These are phyloP conservation scores for Trichocomaceae sp. DNA, from an alignment of 2,329 filamentous ascomycete genomes.

Conservation along the genomic window DNA sequence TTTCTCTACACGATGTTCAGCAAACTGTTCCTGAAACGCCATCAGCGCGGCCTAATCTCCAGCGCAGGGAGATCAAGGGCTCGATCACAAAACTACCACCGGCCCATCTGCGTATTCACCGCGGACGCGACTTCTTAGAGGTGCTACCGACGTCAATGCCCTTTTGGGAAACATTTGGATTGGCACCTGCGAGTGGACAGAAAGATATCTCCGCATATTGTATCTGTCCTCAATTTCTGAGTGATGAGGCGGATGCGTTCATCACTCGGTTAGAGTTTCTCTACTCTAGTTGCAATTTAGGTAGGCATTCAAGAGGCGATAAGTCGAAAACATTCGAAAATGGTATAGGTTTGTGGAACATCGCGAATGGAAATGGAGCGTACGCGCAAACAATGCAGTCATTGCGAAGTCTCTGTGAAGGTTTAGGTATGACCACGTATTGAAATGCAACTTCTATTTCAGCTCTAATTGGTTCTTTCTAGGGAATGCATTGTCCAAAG, in stretches of 20 bases:
- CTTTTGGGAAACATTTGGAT: constrained; percentile 57
- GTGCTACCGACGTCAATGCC: constrained; percentile 50
- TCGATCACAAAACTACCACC: constrained; percentile 41
- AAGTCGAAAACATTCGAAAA: constrained; percentile 33
- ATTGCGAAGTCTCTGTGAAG: constrained; percentile 29
- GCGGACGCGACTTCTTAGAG: constrained; percentile 49
- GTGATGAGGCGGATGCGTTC: constrained; percentile 45
- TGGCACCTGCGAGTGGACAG: constrained; percentile 49
- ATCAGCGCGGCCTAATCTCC: constrained; percentile 17
- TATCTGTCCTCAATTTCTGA: constrained; percentile 47
- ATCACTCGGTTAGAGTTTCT: constrained; percentile 47
- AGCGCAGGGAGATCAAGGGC: constrained; percentile 25
- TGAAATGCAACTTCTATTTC: not conserved
- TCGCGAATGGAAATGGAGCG: constrained; percentile 20
- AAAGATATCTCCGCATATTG: constrained; percentile 55
- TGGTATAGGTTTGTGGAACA: constrained; percentile 34
- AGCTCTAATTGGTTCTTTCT: constrained; percentile 14
- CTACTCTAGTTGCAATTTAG: constrained; percentile 54
- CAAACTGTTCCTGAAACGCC: constrained; percentile 8
- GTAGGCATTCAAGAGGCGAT: constrained; percentile 43
- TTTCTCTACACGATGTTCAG: constrained; percentile 26
- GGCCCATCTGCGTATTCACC: constrained; percentile 50
- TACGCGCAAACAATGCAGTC: constrained; percentile 32
- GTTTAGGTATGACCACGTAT: constrained; percentile 26
- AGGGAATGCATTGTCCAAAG: constrained; percentile 32